Evolutionary conservation across 2,329 filamentous ascomycete genomes (phyloP).

Genomic region (Arthrobotrys entomopaga): DNA sequence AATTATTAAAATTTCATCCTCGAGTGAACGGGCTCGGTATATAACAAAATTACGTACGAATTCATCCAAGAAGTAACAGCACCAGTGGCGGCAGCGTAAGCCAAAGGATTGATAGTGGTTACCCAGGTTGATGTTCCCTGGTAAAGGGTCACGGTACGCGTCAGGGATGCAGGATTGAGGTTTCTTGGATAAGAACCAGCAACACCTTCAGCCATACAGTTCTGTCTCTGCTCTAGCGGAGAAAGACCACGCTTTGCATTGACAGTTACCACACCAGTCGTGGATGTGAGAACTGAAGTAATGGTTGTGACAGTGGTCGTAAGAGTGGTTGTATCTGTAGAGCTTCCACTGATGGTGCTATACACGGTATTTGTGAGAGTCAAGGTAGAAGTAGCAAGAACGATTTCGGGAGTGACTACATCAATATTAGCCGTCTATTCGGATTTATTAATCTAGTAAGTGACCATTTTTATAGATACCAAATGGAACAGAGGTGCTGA

Average conservation of each 20-base stretch:
- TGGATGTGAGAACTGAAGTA: background rate
- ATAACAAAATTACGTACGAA: conserved; percentile 7
- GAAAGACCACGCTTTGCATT: background rate
- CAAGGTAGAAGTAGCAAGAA: conserved; percentile 4
- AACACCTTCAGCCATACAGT: conserved; percentile 20
- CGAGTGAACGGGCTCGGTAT: background rate
- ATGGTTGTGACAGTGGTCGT: conserved; percentile 20
- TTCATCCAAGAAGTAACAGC: background rate
- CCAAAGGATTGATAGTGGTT: background rate
- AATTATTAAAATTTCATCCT: too few species aligned
- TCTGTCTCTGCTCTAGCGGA: conserved; percentile 9
- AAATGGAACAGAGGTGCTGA: too few species aligned
- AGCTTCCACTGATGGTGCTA: background rate
- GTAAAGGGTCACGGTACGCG: background rate
- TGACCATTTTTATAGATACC: background rate
- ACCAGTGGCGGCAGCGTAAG: conserved; percentile 1
- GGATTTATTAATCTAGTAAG: background rate
- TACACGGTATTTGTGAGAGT: conserved; percentile 19
- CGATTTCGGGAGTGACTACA: conserved; percentile 7
- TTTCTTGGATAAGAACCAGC: conserved; percentile 12
- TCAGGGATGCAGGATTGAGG: background rate
- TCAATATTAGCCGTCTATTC: background rate
- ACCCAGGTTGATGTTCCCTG: background rate
- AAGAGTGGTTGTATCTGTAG: conserved; percentile 1
- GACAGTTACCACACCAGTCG: background rate